Base-by-base conservation (phyloP, 2,329 filamentous ascomycete genomes). In the Ploettnerulaceae sp. region DNA sequence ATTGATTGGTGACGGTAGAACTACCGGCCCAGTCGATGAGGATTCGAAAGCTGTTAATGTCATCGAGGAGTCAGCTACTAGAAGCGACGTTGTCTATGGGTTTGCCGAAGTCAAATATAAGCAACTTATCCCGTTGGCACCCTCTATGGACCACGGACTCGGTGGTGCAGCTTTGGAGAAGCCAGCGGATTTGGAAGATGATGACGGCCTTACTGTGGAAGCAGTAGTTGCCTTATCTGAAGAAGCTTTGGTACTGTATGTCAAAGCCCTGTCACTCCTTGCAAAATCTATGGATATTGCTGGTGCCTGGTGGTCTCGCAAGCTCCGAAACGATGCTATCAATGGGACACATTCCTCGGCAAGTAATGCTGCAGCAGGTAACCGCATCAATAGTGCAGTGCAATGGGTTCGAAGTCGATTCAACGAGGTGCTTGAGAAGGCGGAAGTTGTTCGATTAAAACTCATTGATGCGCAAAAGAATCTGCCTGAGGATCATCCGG, bases 71-170 rank as follows among this genome's bases (percentile, higher is more conserved):
- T 84, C 88, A 54, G 93, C 93, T 1, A 93, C 89, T 24, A 78
- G 90, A 29, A 96, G 90, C 62, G 90, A 98, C 65, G 93, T 96
- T 35, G 90, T 98, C 2, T 98, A 90, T 64, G 90, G 91, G 3
- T 97, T 98, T 67, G 93, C 93, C 5, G 91, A 98, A 68, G 91
- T 98, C 62, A 98, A 98, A 67, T 96, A 94, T 68, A 93, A 94
- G 67, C 93, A 98, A 66, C 76, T 98, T n/a, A 80, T 96, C 39
- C 93, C 93, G 3, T 71, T 93, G 34, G 82, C 88, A 1, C 93
- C 91, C 1, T 91, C 86, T 0, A 78, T 77, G 55, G 81, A 87
- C 38, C 81, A 85, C 56, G 81, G 80, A 5, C 74, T 89, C 3
- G 82, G 84, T 5, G 81, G 82, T 11, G 66, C 76, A n/a, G 69